Base-by-base conservation (phyloP, 1,139 yeast genomes). In the Zygoascus sp. region DNA sequence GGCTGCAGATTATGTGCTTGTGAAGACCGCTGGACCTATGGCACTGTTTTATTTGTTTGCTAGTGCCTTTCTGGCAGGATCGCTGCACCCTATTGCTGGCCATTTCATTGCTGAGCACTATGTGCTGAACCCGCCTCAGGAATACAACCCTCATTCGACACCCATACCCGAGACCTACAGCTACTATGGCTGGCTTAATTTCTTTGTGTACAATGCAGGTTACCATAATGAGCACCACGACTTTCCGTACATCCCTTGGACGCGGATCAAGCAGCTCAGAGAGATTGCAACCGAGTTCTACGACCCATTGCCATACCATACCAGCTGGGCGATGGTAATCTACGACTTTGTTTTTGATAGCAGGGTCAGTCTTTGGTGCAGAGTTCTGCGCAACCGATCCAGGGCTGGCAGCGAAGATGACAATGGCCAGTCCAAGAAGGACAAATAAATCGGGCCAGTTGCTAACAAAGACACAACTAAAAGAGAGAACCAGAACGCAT, bases 61-160 rank as follows among this genome's bases (percentile, higher is more conserved):
- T 66, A 82, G 92, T 44, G 83, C 95, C 0, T 86, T 89, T 62
- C 70, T 89, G 48, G 96, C 96, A 0, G 97, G 97, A 1, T 86
- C 95, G 0, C 73, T 87, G 61, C 97, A 89, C 60, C 97, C 97
- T 27, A 82, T 89, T 56, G 95, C 97, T 1, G 97, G 96, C 15
- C 97, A 89, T 67, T 89, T 89, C 66, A 87, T 89, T 55, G 95
- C 96, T 6, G 97, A 89, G 64, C 97, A 89, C 63, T 89, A 89
- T 62, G 83, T 88, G 13, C 71, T 89, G 62, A 81, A 53, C 73
- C 86, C 70, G 2, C 76, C 81, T 48, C 50, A 73, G 63, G 50
- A 56, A 25, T 72, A 71, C 53, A 61, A 64, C 46, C 57, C 54
- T 32, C 42, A 50, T 23, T 47, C 55, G 36, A 50, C 61, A 25